Base-by-base conservation (phyloP, 202 grass and related monocot species). In the Zizania palustris region DNA sequence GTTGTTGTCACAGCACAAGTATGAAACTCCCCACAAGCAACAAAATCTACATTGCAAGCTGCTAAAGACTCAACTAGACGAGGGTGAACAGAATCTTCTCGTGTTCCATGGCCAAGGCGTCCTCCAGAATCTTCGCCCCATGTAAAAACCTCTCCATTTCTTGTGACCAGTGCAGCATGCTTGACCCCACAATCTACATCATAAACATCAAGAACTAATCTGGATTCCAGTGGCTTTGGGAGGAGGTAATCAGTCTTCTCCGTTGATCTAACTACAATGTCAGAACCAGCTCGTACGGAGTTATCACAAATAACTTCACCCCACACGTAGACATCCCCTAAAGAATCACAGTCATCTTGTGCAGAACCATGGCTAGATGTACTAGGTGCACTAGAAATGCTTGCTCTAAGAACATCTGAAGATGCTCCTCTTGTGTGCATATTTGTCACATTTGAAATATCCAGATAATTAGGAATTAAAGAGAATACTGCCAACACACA, bases 71-170 rank as follows among this genome's bases (percentile, higher is more conserved):
- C 89, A 10, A 97, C 82, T 14, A 92, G 76, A 45, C 40, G 87
- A 66, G 94, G 94, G 57, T 82, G 85, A 11, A 81, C 68, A 57
- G 75, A 92, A 86, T 97, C 89, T 11, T 80, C 81, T 7, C 74
- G 68, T 36, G 80, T 81, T 79, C 84, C 88, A 88, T 93, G 88
- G 50, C 93, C 93, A 65, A 97, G 88, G 66, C 93, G 68, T 11
- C 93, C 93, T 50, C 91, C 89, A 49, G 80, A 97, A 86, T 97
- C 91, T 62, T 97, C 91, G 46, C 94, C 94, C 94, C 94, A 97
- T 70, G 94, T 94, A 70, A 97, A 97, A 72, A 94, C 81, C 60
- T 97, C 94, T 60, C 94, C 91, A 65, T 81, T 90, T 86, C 83
- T 92, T 16, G 91, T 93, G 34, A 94, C 87, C 82, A 97, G 28